Conservation (phyloP, 345 rosid genomes). For the Eucalyptus guilfoylei region DNA sequence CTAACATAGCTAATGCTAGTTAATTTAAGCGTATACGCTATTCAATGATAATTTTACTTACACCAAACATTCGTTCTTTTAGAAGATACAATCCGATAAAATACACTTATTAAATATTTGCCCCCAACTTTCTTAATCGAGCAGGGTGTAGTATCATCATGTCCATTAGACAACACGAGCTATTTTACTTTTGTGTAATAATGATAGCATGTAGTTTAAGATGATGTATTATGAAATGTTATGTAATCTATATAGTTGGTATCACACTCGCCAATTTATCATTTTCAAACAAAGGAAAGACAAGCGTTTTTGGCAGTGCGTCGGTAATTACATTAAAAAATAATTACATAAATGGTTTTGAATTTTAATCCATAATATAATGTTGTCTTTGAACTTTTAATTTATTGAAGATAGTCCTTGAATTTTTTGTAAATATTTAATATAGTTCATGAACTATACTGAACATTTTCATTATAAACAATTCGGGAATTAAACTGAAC, state of each 20-base stretch:
- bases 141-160: neutral
- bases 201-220: neutral
- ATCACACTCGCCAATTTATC: neutral
- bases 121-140: neutral
- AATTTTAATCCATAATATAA: neutral
- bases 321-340: neutral
- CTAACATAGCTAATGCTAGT: neutral
- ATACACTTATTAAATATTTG: neutral
- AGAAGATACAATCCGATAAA: neutral
- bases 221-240: neutral
- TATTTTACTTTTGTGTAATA: neutral
- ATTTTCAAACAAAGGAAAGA: neutral
- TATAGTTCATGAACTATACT: no score
- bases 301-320: neutral
- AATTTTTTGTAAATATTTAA: no score
- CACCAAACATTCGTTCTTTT: neutral
- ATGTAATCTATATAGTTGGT: neutral
- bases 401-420: fast-evolving
- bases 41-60: neutral
- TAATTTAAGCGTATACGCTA: neutral
- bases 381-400: fast-evolving
- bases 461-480: neutral
- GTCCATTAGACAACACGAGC: neutral
- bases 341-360: neutral
- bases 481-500: fast-evolving